These are phyloP conservation scores for Coemansia sp. DNA, from an alignment of 192 early-diverging fungal genomes.

Conservation along the genomic window DNA sequence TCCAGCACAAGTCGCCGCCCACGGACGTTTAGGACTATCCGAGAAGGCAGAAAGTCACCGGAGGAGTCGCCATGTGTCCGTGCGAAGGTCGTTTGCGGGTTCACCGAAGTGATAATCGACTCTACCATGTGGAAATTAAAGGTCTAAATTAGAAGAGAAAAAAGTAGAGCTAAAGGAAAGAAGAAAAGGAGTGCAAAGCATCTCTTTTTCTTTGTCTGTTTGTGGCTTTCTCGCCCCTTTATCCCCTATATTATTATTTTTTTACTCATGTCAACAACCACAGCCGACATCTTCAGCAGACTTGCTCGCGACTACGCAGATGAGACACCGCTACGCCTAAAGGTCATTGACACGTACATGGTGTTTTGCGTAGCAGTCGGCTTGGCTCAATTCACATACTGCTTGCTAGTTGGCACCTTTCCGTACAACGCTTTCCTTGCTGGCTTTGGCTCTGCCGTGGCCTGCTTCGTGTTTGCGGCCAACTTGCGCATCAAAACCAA, in stretches of 20 bases:
- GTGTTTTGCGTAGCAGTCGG: slow-evolving; percentile 89
- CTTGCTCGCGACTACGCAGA: slow-evolving; percentile 55
- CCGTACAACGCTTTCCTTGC: slow-evolving; percentile 98
- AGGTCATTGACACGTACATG: slow-evolving; percentile 94
- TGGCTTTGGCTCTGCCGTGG: slow-evolving; percentile 91
- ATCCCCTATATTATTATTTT: not conserved
- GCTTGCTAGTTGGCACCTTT: slow-evolving; percentile 83
- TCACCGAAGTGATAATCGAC: slow-evolving; percentile 52
- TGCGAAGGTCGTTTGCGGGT: slow-evolving; percentile 46
- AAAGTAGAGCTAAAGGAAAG: slow-evolving; percentile 3
- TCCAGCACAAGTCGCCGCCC: slow-evolving; percentile 52
- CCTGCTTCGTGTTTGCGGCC: slow-evolving; percentile 84
- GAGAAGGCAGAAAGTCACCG: slow-evolving; percentile 46
- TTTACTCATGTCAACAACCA: not conserved
- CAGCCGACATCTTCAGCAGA: slow-evolving; percentile 14
- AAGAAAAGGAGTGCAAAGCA: not conserved
- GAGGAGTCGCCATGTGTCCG: slow-evolving; percentile 58
- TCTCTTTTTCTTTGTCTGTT: not conserved
- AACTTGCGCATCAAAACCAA: slow-evolving; percentile 95
- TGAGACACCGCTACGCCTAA: slow-evolving; percentile 77
- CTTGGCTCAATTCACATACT: slow-evolving; percentile 88
- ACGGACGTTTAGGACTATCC: slow-evolving; percentile 44
- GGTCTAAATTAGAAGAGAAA: slow-evolving; percentile 10
- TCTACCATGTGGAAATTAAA: slow-evolving; percentile 17
- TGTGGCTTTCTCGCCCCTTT: not conserved